Percentiles rank a stretch among this genome's conserved stretches.
Evolutionary conservation across 2,329 filamentous ascomycete species (phyloP).

Genomic region (Penicillium crustosum): DNA sequence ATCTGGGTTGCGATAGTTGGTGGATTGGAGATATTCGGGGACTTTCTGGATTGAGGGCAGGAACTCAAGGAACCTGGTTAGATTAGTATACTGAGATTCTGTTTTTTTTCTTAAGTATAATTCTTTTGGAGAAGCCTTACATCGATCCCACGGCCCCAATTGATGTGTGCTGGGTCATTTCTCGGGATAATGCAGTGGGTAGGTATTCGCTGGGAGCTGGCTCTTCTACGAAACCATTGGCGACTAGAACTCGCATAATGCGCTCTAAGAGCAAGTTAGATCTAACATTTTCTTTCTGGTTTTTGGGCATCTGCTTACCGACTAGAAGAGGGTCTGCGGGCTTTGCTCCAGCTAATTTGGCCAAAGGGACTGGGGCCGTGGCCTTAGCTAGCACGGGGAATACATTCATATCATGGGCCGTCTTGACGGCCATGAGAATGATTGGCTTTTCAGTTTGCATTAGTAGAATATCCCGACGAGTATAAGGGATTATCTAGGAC

Average conservation of each 20-base stretch:
- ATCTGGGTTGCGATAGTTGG: constrained; percentile 17
- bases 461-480: neutral
- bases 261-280: constrained; percentile 15
- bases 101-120: neutral
- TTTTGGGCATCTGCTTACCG: constrained; percentile 6
- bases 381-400: constrained; percentile 20
- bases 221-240: constrained; percentile 20
- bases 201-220: constrained; percentile 14
- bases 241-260: constrained; percentile 24
- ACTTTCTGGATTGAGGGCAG: constrained; percentile 20
- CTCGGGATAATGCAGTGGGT: constrained; percentile 16
- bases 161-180: constrained; percentile 20
- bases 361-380: constrained; percentile 12
- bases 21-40: constrained; percentile 18
- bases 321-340: constrained; percentile 25
- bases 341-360: constrained; percentile 21
- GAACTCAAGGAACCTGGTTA: constrained; percentile 22
- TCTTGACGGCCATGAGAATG: constrained; percentile 22
- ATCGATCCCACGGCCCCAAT: constrained; percentile 19
- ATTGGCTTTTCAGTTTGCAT: constrained; percentile 11
- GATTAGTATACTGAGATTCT: neutral
- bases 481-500: neutral
- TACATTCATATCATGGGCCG: constrained; percentile 20
- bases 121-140: constrained; percentile 12
- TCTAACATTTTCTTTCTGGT: neutral